Evolutionary conservation across 495 filamentous ascomycete genomes (phyloP).

Genomic region (Aspergillus nanangensis): DNA sequence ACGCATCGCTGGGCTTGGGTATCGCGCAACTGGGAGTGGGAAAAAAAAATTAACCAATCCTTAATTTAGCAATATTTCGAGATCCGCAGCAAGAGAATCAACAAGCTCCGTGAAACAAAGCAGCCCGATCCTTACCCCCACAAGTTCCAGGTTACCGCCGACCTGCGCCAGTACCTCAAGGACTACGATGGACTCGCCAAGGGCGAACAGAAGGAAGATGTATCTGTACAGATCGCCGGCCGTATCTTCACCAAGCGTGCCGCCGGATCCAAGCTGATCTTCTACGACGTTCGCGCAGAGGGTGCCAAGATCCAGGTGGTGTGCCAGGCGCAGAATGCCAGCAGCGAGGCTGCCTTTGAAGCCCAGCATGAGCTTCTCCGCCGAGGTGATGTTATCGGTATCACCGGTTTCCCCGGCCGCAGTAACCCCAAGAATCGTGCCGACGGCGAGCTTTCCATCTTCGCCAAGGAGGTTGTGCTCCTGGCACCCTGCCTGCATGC

Average conservation of each 20-base stretch:
- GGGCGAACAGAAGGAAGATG: conserved; percentile 73
- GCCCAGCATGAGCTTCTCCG: conserved; percentile 87
- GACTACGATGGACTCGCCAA: conserved; percentile 74
- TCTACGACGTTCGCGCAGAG: conserved; percentile 87
- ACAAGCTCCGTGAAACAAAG: conserved; percentile 77
- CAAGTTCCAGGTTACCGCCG: conserved; percentile 87
- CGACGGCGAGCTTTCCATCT: conserved; percentile 89
- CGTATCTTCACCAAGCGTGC: conserved; percentile 87
- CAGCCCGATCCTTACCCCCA: conserved; percentile 90
- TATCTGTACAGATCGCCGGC: conserved; percentile 68
- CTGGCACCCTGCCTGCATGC: conserved; percentile 91
- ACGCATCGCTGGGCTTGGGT: neutral
- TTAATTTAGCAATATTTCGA: conserved; percentile 86
- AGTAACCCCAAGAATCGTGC: conserved; percentile 84
- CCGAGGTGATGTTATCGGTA: conserved; percentile 85
- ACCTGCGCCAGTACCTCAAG: conserved; percentile 70
- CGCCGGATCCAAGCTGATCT: conserved; percentile 78
- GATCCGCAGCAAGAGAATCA: conserved; percentile 80
- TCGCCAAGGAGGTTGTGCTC: conserved; percentile 78
- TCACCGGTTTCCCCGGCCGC: conserved; percentile 84
- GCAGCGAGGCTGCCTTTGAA: conserved; percentile 61
- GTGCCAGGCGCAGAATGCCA: conserved; percentile 74
- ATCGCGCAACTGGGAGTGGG: neutral
- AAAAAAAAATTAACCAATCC: neutral
- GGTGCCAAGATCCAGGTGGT: conserved; percentile 86